These are phyloP conservation scores for Torulaspora pretoriensis DNA, from an alignment of 1,139 yeast species.

Conservation along the genomic window DNA sequence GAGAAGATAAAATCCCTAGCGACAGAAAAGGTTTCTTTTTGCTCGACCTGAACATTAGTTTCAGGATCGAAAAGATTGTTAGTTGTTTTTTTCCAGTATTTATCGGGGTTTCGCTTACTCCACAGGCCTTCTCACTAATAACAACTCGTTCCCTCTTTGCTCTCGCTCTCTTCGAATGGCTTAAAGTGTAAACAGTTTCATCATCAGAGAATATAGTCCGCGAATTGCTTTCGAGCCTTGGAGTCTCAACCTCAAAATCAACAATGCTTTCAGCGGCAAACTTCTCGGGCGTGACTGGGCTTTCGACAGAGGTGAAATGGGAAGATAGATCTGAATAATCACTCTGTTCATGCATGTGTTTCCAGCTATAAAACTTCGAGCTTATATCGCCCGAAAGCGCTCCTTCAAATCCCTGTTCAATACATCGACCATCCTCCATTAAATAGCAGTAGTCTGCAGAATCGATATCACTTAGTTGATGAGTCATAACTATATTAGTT, in stretches of 20 bases:
- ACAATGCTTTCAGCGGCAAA: conserved; percentile 8
- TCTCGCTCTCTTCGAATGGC: background rate
- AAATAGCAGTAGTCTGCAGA: conserved; percentile 52
- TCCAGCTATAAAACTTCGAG: conserved; percentile 9
- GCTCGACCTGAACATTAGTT: conserved; percentile 38
- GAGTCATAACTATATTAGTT: conserved; percentile 80
- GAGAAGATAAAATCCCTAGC: conserved; percentile 52
- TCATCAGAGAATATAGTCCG: conserved; percentile 3
- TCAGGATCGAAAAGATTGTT: conserved; percentile 39
- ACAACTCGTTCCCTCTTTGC: background rate
- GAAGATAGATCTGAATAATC: conserved; percentile 8
- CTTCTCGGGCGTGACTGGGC: conserved; percentile 3
- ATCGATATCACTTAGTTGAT: conserved; percentile 58
- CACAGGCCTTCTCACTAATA: conserved; percentile 1
- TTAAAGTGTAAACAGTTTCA: background rate
- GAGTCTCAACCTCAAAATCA: conserved; percentile 13
- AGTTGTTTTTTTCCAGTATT: conserved; percentile 15
- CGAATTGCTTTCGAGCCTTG: conserved; percentile 11
- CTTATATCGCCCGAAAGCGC: conserved; percentile 30
- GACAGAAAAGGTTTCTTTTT: conserved; percentile 40
- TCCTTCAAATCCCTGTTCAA: conserved; percentile 42
- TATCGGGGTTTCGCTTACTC: conserved; percentile 12
- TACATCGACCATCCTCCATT: conserved; percentile 55
- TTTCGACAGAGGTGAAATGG: conserved; percentile 12
- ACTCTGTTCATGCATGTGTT: conserved; percentile 2